A percentile compares a stretch with the other conserved stretches of the same genome.
Evolutionary conservation across 176 grass and related monocot genomes (phyloP).

Genomic region (Phoenix dactylifera): DNA sequence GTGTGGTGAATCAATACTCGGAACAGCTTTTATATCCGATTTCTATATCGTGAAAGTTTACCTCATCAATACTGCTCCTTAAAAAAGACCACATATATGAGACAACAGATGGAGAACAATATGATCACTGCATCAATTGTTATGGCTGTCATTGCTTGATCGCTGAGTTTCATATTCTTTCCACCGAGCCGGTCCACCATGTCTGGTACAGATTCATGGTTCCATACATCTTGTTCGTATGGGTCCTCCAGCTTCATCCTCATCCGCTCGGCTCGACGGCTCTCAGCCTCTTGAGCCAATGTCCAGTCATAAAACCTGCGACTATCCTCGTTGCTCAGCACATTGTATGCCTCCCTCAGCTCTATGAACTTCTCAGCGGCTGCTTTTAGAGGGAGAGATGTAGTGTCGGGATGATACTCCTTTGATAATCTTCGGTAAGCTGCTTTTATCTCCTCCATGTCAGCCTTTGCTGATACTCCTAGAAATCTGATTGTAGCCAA

Average conservation of each 20-base stretch:
- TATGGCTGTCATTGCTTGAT: conserved; percentile 79
- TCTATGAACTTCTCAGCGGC: conserved; percentile 84
- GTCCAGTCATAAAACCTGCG: conserved; percentile 96
- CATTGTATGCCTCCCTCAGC: conserved; percentile 74
- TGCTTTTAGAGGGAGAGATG: conserved; percentile 55
- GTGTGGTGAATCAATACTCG: too few relatives aligned
- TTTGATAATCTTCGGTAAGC: conserved; percentile 87
- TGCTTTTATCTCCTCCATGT: conserved; percentile 86
- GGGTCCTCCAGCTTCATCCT: conserved; percentile 65
- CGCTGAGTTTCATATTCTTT: conserved; percentile 77
- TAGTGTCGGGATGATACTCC: conserved; percentile 98
- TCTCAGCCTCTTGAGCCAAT: conserved; percentile 83
- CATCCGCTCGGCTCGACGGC: conserved; percentile 67
- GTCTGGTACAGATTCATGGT: conserved; percentile 58
- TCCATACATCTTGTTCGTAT: conserved; percentile 53
- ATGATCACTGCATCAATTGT: conserved; percentile 63
- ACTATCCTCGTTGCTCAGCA: conserved; percentile 61
- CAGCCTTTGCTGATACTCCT: conserved; percentile 41
- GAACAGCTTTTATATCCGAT: too few relatives aligned
- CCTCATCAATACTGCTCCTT: too few relatives aligned
- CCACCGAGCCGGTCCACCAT: conserved; percentile 81
- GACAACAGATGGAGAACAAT: conserved; percentile 42
- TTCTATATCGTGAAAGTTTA: too few relatives aligned
- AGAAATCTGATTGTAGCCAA: conserved; percentile 36
- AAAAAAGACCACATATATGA: conserved; percentile 26